Conservation (phyloP, 2,329 filamentous ascomycete species). For the Penicillium sp. region DNA sequence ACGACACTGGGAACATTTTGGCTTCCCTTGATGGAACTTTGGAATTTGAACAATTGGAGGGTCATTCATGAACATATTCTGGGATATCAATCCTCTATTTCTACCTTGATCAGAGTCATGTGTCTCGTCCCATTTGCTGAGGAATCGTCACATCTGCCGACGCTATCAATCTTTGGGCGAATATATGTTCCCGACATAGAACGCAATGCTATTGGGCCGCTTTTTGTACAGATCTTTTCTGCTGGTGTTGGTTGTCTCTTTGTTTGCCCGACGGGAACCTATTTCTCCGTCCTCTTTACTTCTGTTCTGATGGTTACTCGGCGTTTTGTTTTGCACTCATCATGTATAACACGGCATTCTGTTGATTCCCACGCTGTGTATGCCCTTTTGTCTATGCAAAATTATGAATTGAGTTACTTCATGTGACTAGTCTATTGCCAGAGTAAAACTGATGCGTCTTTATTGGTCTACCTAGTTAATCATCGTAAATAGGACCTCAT, state of each 20-base stretch:
- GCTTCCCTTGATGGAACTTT: constrained; percentile 5
- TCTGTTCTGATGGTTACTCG: background rate
- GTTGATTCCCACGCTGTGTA: background rate
- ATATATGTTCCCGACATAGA: background rate
- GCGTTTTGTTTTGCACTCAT: background rate
- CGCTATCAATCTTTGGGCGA: background rate
- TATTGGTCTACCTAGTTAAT: no score
- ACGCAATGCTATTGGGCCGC: background rate
- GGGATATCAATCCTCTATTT: constrained; percentile 10
- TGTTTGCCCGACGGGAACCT: no score
- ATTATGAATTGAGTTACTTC: background rate
- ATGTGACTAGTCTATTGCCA: background rate
- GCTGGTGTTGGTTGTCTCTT: background rate
- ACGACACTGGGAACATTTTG: constrained; percentile 15
- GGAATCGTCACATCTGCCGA: background rate
- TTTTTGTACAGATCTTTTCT: constrained; percentile 5
- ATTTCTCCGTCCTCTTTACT: no score
- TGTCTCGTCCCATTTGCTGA: background rate
- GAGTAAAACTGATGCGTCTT: background rate
- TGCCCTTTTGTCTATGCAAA: background rate
- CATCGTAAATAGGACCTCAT: no score
- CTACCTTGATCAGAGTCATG: background rate
- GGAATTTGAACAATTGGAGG: constrained; percentile 16
- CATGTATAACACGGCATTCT: constrained; percentile 6
- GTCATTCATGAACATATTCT: constrained; percentile 19